Evolutionary conservation across 2,329 filamentous ascomycete genomes (phyloP).

Genomic region (Malbranchea zuffiana): DNA sequence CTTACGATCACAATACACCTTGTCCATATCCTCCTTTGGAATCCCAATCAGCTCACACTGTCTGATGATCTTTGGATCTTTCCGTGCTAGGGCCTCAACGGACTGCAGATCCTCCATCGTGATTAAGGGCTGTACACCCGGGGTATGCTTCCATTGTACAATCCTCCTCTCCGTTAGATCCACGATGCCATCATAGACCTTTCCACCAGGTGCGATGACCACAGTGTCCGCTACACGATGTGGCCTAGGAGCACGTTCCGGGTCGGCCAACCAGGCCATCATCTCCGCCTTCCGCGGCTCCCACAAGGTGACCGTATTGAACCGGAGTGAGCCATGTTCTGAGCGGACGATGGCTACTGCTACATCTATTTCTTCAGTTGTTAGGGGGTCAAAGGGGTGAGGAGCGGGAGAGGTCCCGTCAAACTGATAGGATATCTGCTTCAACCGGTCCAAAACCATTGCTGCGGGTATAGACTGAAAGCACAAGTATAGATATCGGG

Average conservation of each 20-base stretch:
- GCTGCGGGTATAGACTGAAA: not conserved
- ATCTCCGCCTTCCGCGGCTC: conserved; percentile 81
- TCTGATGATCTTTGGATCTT: conserved; percentile 77
- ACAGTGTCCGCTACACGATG: conserved; percentile 69
- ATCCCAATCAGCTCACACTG: conserved; percentile 79
- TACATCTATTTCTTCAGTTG: conserved; percentile 58
- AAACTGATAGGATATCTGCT: conserved; percentile 53
- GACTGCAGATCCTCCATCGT: conserved; percentile 81
- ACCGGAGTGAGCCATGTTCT: conserved; percentile 60
- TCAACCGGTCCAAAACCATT: conserved; percentile 54
- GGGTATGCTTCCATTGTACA: conserved; percentile 60
- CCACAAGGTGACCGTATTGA: conserved; percentile 75
- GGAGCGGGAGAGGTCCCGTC: conserved; percentile 44
- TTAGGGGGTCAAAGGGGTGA: conserved; percentile 71
- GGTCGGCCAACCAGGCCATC: conserved; percentile 63
- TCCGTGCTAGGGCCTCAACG: conserved; percentile 65
- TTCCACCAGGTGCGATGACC: conserved; percentile 65
- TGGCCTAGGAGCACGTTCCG: conserved; percentile 51
- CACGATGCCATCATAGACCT: conserved; percentile 72
- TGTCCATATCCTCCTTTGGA: conserved; percentile 74
- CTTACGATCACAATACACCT: conserved; percentile 79
- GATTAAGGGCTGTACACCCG: conserved; percentile 76
- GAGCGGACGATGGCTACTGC: conserved; percentile 59
- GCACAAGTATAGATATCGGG: not conserved
- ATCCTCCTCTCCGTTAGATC: conserved; percentile 58